Conservation (phyloP, 495 filamentous ascomycete genomes). For the Lasiosphaeria hispida region DNA sequence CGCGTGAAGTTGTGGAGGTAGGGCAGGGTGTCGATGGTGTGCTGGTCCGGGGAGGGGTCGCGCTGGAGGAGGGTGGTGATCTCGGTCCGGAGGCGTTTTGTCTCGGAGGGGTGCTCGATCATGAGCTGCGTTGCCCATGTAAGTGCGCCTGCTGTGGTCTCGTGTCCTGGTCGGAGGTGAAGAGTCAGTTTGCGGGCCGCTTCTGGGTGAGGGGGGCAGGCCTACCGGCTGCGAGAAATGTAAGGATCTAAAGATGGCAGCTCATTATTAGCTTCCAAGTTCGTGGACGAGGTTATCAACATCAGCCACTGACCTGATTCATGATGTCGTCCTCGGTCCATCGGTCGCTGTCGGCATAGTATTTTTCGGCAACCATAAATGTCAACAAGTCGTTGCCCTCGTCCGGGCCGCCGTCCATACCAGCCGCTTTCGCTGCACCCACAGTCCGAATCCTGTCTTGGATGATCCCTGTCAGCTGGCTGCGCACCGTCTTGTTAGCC, state of each 20-base stretch:
- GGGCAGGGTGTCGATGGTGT: constrained; percentile 32
- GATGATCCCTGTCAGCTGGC: constrained; percentile 49
- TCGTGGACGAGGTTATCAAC: too few species aligned
- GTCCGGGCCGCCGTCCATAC: neutral
- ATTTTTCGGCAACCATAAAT: constrained; percentile 21
- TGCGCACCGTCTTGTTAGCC: constrained; percentile 25
- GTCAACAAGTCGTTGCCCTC: constrained; percentile 21
- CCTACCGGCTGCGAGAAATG: constrained; percentile 7
- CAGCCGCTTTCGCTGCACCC: neutral
- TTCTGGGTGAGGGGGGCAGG: neutral
- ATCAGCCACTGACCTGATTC: neutral
- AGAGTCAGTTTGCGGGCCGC: too few species aligned
- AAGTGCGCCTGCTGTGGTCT: constrained; percentile 26
- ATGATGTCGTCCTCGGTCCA: constrained; percentile 23
- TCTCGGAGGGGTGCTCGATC: constrained; percentile 17
- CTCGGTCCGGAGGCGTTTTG: constrained; percentile 30
- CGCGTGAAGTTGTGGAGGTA: constrained; percentile 40
- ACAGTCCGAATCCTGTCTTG: constrained; percentile 26
- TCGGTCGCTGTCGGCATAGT: constrained; percentile 4
- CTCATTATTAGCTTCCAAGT: too few species aligned
- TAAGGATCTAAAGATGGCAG: constrained; percentile 1
- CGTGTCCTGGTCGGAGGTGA: constrained; percentile 20
- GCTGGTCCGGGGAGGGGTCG: constrained; percentile 29
- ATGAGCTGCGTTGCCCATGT: constrained; percentile 23
- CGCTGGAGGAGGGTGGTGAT: constrained; percentile 15